These are phyloP conservation scores for Colletotrichum aenigma DNA, from an alignment of 2,329 filamentous ascomycete genomes.

Conservation along the genomic window DNA sequence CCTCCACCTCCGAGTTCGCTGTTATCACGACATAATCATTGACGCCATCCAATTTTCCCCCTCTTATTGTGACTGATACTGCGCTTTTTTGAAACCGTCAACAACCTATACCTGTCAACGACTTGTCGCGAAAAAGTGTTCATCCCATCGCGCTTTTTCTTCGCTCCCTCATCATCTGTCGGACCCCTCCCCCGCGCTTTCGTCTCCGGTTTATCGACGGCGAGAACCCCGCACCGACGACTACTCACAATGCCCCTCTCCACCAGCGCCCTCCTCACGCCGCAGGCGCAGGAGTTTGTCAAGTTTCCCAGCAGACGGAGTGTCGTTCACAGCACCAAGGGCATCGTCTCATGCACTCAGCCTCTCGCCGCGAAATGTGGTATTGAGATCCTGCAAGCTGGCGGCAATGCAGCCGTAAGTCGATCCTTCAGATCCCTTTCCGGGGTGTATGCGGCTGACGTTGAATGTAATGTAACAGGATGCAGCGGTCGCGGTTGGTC, in stretches of 20 bases:
- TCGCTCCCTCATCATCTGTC: neutral
- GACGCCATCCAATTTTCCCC: neutral
- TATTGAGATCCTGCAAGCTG: constrained; percentile 80
- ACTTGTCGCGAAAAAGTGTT: neutral
- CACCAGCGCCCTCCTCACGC: constrained; percentile 50
- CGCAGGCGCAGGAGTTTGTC: constrained; percentile 54
- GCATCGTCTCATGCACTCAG: constrained; percentile 89
- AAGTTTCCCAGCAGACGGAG: constrained; percentile 82
- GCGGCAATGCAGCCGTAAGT: constrained; percentile 91
- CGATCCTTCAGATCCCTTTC: neutral
- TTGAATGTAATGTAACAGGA: constrained; percentile 59
- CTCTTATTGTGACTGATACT: neutral
- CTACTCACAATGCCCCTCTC: constrained; percentile 48
- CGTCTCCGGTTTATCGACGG: neutral
- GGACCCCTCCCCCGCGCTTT: neutral
- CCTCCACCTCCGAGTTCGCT: neutral
- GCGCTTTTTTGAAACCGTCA: neutral
- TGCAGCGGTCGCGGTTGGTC: constrained; percentile 92
- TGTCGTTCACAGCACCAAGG: constrained; percentile 90
- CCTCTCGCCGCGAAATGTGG: constrained; percentile 89
- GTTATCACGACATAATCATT: neutral
- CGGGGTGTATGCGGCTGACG: neutral
- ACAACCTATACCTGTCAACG: neutral
- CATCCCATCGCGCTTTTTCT: neutral
- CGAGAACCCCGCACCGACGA: constrained; percentile 7